Base-by-base conservation (phyloP, 1,139 yeast genomes). In the Kodamaea alishanica region DNA sequence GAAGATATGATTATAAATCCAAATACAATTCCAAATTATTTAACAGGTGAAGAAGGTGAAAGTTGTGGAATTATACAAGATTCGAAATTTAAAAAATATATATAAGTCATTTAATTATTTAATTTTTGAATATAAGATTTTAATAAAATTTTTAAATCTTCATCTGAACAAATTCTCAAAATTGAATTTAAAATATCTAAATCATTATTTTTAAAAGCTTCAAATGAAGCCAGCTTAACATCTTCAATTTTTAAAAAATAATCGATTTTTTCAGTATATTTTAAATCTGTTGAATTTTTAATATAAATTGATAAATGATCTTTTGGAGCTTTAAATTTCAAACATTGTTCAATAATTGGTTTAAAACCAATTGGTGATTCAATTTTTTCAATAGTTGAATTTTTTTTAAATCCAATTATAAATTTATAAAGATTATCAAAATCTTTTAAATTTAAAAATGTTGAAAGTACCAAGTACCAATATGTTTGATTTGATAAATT, bases 321-420 rank as follows among this genome's bases (percentile, higher is more conserved):
- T 30, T 51, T 45, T 0, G 75, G 75, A 20, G 77, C 83, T 1
- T 76, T 75, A 26, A 74, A 65, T 24, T 67, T 67, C 33, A 79
- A 49, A 26, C 79, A 73, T 28, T 75, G 71, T 8, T 73, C 68
- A 35, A 73, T 84, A 47, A 88, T 80, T 2, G 83, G 79, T 45
- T 72, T 73, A 47, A 81, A 84, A 0, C 94, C 94, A 40, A 88
- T 84, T 0, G 90, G 88, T 1, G 94, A 75, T 49, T 76, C 80
- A 40, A 72, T 70, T n/a, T 46, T 40, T 1, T 47, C 39, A 25
- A 50, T 45, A 27, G 48, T 45, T 5, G 51, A 46, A 3, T 60
- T 43, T 7, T 72, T 58, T 1, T 34, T 52, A 39, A 36, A 22
- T 8, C 52, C 54, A 6, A 64, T 55, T 24, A 67, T 58, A 48